A percentile compares a stretch with the other conserved stretches of the same genome.
phyloP scores from a whole-genome alignment of 441 rosid genomes.

The Pelargonium citronellum region DNA sequence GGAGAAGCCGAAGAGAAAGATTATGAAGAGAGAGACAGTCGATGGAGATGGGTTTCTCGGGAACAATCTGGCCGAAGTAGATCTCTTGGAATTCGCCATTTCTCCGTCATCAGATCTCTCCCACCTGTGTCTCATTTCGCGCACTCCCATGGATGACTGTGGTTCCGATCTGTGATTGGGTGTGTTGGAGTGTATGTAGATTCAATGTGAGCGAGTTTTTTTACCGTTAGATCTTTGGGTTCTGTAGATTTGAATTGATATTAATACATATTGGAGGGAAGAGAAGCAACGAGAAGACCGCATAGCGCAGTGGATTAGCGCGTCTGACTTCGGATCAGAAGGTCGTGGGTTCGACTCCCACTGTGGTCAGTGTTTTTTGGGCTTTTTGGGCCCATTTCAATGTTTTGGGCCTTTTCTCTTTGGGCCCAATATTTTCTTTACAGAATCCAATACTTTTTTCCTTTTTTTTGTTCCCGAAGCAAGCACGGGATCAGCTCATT shows the following conservation, averaged over 20 bases:
- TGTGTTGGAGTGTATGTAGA: neutral
- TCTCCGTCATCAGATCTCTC: conserved; percentile 12
- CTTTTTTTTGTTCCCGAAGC: too few relatives aligned
- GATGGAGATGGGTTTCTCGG: conserved; percentile 32
- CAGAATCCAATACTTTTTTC: too few relatives aligned
- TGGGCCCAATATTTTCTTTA: too few relatives aligned
- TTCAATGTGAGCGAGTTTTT: neutral
- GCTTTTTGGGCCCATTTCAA: neutral
- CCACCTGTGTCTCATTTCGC: neutral
- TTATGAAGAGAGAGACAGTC: conserved; percentile 34
- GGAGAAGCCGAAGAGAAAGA: conserved; percentile 45
- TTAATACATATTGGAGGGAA: too few relatives aligned
- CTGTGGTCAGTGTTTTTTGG: conserved; percentile 19
- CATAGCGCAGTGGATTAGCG: conserved; percentile 35
- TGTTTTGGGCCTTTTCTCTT: too few relatives aligned
- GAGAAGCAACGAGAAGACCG: conserved; percentile 7
- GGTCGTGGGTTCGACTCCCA: conserved; percentile 37
- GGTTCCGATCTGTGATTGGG: neutral
- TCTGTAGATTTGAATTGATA: too few relatives aligned
- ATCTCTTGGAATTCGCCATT: conserved; percentile 47
- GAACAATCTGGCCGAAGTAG: conserved; percentile 35
- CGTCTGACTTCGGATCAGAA: conserved; percentile 35
- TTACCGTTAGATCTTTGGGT: neutral
- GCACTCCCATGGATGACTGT: neutral
- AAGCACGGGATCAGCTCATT: too few relatives aligned